A percentile compares a stretch with the other conserved stretches of the same genome.
Conservation (phyloP, 2,329 filamentous ascomycete species). For the Pezicula carpinea region DNA sequence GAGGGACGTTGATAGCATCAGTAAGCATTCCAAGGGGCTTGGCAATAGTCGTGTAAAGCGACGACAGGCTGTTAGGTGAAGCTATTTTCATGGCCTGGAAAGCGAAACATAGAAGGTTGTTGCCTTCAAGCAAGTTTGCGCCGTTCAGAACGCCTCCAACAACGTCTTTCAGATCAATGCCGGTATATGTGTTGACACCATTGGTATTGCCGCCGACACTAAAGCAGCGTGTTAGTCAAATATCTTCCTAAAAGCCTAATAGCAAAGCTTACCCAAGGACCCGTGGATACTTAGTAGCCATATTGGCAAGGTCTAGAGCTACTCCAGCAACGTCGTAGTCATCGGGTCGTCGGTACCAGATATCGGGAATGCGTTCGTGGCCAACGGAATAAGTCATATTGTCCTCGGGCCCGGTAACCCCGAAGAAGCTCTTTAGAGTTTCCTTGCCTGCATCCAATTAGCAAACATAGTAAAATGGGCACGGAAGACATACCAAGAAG, state of each 20-base stretch:
- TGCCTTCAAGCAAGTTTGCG: conserved; percentile 37
- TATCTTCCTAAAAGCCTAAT: no score
- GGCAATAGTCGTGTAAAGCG: conserved; percentile 22
- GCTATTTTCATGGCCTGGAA: conserved; percentile 33
- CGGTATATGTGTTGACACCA: conserved; percentile 43
- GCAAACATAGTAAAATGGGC: neutral
- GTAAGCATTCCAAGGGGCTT: neutral
- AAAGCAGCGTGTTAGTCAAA: no score
- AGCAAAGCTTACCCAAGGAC: neutral
- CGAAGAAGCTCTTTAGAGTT: conserved; percentile 16
- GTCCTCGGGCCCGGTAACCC: conserved; percentile 13
- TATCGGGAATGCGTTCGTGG: conserved; percentile 16
- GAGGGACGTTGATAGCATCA: neutral
- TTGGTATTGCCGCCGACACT: conserved; percentile 46
- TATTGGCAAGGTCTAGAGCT: neutral
- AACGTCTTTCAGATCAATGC: conserved; percentile 37
- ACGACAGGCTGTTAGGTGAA: conserved; percentile 36
- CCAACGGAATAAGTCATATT: conserved; percentile 13
- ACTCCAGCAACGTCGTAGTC: neutral
- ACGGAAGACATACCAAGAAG: conserved; percentile 13
- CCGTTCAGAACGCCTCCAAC: conserved; percentile 40
- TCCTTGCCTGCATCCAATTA: conserved; percentile 4
- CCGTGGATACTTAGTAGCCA: neutral
- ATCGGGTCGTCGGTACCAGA: conserved; percentile 11
- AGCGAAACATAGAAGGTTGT: conserved; percentile 41